Base-by-base conservation (phyloP, 257 asterid genomes). In the Forsythia suspensa region DNA sequence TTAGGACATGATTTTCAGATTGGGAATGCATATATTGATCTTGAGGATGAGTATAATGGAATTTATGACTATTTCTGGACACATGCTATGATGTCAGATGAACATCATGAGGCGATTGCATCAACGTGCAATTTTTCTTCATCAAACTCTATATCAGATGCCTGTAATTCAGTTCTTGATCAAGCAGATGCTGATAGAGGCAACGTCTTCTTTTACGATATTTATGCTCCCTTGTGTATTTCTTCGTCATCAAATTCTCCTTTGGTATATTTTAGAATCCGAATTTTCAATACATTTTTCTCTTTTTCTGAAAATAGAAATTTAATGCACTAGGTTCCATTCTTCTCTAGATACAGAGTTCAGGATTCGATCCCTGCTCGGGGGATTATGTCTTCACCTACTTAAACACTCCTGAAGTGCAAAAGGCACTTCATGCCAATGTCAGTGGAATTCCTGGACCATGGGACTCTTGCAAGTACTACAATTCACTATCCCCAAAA, bases 301-400 rank as follows among this genome's bases (percentile, higher is more conserved):
- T 57, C 8, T 57, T 0, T 18, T 18, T 55, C 29, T 55, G 21
- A 59, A 59, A 59, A 6, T 59, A 16, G 67, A 59, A 16, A 10
- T 16, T 51, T 18, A 29, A 39, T n/a, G 6, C 37, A 20, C 36
- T 10, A 71, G 0, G 10, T 29, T 71, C 9, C 46, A 37, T 38
- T 63, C 43, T 18, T 72, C 70, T 3, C 34, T 4, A n/a, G 36
- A 46, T 55, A 77, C 71, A 83, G 86, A 76, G 4, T 41, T 36
- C 79, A n/a, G 81, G 74, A 55, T 84, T 59, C 21, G 90, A 84
- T 80, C 88, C 88, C 6, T 87, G 90, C 79, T 42, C 82, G 0
- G 71, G n/a, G 46, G 36, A 80, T 41, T 87, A 85, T 38, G 70
- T 71, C 2, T 18, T 7, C 20, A 9, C 80, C 63, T 87, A 82